Base-by-base conservation (phyloP, 345 rosid genomes). In the Eucalyptus marginata region DNA sequence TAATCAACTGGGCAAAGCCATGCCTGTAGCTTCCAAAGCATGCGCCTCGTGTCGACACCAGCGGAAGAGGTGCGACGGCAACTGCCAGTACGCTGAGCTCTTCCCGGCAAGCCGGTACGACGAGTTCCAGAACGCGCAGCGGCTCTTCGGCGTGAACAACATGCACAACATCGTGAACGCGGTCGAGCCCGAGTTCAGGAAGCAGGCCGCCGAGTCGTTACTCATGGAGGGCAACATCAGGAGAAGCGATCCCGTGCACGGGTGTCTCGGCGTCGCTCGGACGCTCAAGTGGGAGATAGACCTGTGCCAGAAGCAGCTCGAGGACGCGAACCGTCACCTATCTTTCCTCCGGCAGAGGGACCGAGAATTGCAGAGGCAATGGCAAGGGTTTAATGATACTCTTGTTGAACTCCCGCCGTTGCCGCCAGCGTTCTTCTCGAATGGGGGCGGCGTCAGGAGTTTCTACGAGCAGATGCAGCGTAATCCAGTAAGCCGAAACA, bases 21-120 rank as follows among this genome's bases (percentile, higher is more conserved):
- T 76, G 84, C 47, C 84, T 20, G 25, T 47, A 76, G 25, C 84
- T 40, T 76, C 84, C 84, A 76, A 84, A 49, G 43, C 90, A 16
- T 91, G 93, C 52, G 88, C 90, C 2, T 51, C 90, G 8, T 91
- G 93, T 87, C 87, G 64, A 49, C 86, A 68, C 25, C 93, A 90
- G 49, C 50, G 90, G 46, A 90, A 86, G 43, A 88, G 84, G 52
- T 91, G 91, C 13, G 83, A 90, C 25, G 86, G 58, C n/a, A 36
- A 44, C 64, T 91, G 93, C 13, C 88, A 86, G 29, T 56, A 83
- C 7, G 88, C 91, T 13, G 89, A 87, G 40, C 90, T 83, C 88
- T 91, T 91, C 81, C 91, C 90, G 7, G 80, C 54, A 25, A 86
- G 44, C 68, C 64, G 89, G 66, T 66, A 18, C 29, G 68, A 15